These are phyloP conservation scores for Imleria badia DNA, from an alignment of 768 basidiomycete genomes.

Conservation along the genomic window DNA sequence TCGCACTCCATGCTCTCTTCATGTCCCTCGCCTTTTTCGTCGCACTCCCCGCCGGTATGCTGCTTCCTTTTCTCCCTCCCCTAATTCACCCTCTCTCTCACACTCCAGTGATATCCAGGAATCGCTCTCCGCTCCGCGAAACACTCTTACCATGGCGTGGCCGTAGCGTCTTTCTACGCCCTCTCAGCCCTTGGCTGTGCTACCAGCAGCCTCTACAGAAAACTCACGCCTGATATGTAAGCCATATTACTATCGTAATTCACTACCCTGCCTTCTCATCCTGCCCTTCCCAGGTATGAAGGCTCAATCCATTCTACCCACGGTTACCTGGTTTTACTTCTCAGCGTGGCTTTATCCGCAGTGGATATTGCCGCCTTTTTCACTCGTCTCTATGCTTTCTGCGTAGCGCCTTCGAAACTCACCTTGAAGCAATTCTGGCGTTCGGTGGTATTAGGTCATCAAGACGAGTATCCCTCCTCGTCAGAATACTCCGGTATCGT, in stretches of 20 bases:
- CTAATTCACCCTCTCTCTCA: background rate
- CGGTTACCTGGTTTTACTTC: constrained; percentile 55
- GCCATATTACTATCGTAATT: constrained; percentile 28
- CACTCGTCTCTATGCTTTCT: constrained; percentile 51
- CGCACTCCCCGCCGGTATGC: constrained; percentile 75
- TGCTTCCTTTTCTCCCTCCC: background rate
- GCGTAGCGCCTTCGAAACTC: constrained; percentile 43
- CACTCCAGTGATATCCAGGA: constrained; percentile 41
- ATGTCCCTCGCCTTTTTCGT: constrained; percentile 84
- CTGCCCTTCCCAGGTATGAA: constrained; percentile 56
- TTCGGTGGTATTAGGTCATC: constrained; percentile 52
- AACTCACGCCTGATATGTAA: constrained; percentile 81
- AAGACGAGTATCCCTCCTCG: constrained; percentile 25
- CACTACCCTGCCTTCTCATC: constrained; percentile 4
- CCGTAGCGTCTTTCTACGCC: constrained; percentile 61
- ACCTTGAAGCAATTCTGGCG: constrained; percentile 54
- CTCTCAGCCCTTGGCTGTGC: constrained; percentile 64
- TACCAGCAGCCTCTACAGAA: constrained; percentile 68
- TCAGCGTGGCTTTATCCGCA: constrained; percentile 45
- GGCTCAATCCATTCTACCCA: constrained; percentile 60
- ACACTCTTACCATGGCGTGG: constrained; percentile 60
- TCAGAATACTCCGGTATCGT: constrained; percentile 61
- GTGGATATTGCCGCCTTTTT: constrained; percentile 55
- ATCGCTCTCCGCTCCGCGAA: constrained; percentile 79
- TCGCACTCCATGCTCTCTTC: constrained; percentile 68